Evolutionary conservation across 2,329 filamentous ascomycete species (phyloP), one percentile per base, ranked within the genome.

Genomic region (Arthrocladium fulminans): DNA sequence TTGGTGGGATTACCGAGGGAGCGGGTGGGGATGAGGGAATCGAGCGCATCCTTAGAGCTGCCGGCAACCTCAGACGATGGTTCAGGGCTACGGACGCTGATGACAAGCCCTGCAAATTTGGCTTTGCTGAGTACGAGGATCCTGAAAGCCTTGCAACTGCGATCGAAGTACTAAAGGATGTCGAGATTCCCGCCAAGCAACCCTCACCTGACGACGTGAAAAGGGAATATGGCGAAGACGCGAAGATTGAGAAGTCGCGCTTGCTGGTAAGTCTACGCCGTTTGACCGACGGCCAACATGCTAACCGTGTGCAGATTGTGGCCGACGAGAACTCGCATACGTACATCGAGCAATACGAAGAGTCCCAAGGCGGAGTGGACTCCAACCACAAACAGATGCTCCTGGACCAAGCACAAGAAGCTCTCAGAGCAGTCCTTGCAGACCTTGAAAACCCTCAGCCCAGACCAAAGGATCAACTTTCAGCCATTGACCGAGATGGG

Each of bases 121-220:
- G 90, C 12, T 97, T 98, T 68, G 92, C 90, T 51, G 86, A 96
- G 67, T 98, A 86, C 66, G 90, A 95, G 54, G 89, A 97, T 65
- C 81, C 83, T 20, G 86, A 95, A 65, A 90, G 88, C 56, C 74
- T 98, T 57, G 81, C 84, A 64, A 83, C 83, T 38, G 92, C 90
- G 37, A 81, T 89, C 48, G 88, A 94, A 65, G 79, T 95, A 49
- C 78, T 96, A 59, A 81, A 81, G 63, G 83, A 92, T 59, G 74
- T 96, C 54, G 75, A 88, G 62, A 79, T 97, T 42, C 92, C 92
- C 24, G 73, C 81, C 34, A 86, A 88, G 69, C 84, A 82, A 64
- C 86, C 90, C 65, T 67, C 20, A 70, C 69, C 58, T 58, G 66
- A 53, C 61, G 58, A 9, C 52, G 61, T 52, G 25, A 60, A 70